Conservation (phyloP, 345 rosid species). For the Gossypium arboreum region DNA sequence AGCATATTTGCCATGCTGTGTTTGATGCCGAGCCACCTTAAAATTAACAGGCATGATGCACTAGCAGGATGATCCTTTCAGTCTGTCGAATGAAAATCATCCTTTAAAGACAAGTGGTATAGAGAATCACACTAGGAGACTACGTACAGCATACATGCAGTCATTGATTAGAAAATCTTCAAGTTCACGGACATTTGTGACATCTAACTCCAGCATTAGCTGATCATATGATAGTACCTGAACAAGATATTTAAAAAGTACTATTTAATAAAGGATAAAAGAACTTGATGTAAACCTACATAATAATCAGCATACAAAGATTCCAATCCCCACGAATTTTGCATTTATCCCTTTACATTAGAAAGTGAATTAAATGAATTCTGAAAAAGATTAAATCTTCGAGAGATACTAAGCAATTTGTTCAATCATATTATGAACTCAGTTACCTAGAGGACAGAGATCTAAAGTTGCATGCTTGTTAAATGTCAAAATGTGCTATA, state of each 20-base stretch:
- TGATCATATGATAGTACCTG: constrained; percentile 81
- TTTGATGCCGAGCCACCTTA: background rate
- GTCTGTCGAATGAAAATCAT: background rate
- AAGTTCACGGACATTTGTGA: constrained; percentile 89
- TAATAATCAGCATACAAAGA: background rate
- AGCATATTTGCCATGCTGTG: background rate
- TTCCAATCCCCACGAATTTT: background rate
- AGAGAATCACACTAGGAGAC: constrained; percentile 13
- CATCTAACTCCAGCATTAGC: constrained; percentile 84
- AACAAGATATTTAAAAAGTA: background rate
- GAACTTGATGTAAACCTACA: background rate
- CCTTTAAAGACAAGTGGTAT: background rate
- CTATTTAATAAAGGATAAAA: background rate
- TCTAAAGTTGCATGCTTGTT: background rate
- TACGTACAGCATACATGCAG: constrained; percentile 90
- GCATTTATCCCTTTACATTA: background rate
- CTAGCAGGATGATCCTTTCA: background rate
- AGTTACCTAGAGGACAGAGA: background rate
- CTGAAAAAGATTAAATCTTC: background rate
- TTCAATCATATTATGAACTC: background rate
- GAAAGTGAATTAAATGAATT: background rate
- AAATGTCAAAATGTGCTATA: background rate
- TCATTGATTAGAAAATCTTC: constrained; percentile 97
- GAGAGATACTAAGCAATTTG: background rate
- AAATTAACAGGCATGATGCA: background rate